Evolutionary conservation across 129 eudicot genomes (phyloP), one percentile per base, ranked within the genome.

Genomic region (Pittosporum tobira): DNA sequence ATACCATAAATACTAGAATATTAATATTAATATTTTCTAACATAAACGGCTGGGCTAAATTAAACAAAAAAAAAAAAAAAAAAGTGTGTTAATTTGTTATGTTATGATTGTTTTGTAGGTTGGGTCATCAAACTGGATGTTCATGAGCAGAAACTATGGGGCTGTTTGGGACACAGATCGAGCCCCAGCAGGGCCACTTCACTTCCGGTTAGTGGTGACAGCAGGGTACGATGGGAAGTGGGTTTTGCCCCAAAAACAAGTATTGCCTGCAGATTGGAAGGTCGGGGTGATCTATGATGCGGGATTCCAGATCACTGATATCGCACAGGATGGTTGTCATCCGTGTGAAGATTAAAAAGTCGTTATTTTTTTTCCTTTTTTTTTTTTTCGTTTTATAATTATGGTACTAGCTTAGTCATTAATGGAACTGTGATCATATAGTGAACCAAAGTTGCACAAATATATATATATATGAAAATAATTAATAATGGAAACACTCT

Each of bases 121-220:
- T 30, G 88, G 81, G 46, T 65, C 79, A n/a, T 47, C 83, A 60
- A 87, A 70, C 18, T 87, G 96, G 96, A 68, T 49, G 23, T 83
- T 36, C 59, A 28, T 87, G 94, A 67, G 69, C 42, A 40, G 86
- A 62, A 81, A 74, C 19, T 44, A 81, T 0, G 99, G 99, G 43
- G 99, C 96, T 6, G 77, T 93, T 31, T 93, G 99, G 99, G 78
- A 77, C 45, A 87, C 94, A 18, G 69, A 69, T 20, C 55, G 82
- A 45, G 83, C 74, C 1, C 94, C 90, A 16, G 24, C 45, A 0
- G 98, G 96, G 34, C 51, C 83, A 11, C 25, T 91, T 69, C 84
- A 80, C 51, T 72, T 91, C 63, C 77, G 94, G 26, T 67, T 91
- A 42, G 73, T 67, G 56, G 89, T 87, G 53, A 86, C 91, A 23